Base-by-base conservation (phyloP, 495 filamentous ascomycete genomes). In the Glarea lozoyensis region DNA sequence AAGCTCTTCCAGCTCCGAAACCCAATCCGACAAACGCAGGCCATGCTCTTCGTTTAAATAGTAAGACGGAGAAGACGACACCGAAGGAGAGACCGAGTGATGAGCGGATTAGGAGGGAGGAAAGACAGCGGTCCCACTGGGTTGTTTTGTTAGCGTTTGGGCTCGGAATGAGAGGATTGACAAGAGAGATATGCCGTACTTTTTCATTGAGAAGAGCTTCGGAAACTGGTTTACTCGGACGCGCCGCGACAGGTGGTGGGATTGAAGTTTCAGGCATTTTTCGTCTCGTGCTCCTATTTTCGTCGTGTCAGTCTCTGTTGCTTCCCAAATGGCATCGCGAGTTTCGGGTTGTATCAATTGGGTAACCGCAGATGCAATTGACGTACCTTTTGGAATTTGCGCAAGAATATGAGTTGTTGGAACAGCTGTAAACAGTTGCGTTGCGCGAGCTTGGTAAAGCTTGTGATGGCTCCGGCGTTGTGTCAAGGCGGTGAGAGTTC, bases 21-120 rank as follows among this genome's bases (percentile, higher is more conserved):
- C 92, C 92, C 33, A 88, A 70, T 41, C 92, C 92, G 53, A 93
- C 78, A 63, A 80, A 89, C 19, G 85, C 93, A 37, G 92, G 92
- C 85, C 92, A 99, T 52, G 90, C 86, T 63, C 92, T 79, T 60
- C 92, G 80, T 74, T 93, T 94, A 78, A 99, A 99, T 19, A 99
- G 66, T 36, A 99, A 81, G 22, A 99, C 89, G 35, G 89, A 96
- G 73, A 99, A 97, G 63, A 97, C 83, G 62, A 97, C 82, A 65
- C 92, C 92, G 67, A 97, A 96, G 43, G 82, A 85, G 53, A 95
- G 79, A 53, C 92, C 92, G 60, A 99, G 78, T 37, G 84, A 79
- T 43, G 88, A 95, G 62, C 92, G 88, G 69, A 97, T 89, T 57
- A 97, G 75, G 66, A 94, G 76, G 56, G 90, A 94, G 52, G 92